These are phyloP conservation scores for Chenopodium suecicum DNA, from an alignment of 148 eudicot genomes.

Conservation along the genomic window DNA sequence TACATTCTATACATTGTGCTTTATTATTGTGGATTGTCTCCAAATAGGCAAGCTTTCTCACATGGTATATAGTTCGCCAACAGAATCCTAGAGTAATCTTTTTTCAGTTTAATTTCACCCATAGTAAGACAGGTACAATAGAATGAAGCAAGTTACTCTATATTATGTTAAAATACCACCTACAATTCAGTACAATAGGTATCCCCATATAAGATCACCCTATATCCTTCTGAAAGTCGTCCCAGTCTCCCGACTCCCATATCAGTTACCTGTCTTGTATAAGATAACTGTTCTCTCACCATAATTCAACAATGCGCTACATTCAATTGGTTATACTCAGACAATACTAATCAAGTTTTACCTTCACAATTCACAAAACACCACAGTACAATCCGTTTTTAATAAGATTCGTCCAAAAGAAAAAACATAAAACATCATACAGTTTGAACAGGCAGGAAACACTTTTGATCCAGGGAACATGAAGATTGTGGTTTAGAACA, in stretches of 20 bases:
- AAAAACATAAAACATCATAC: neutral
- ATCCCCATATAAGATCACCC: neutral
- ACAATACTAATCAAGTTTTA: neutral
- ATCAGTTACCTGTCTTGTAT: no score
- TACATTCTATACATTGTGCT: constrained; percentile 7
- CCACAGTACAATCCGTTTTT: neutral
- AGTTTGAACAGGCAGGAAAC: neutral
- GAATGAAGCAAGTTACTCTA: neutral
- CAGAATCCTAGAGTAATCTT: neutral
- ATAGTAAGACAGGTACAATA: neutral
- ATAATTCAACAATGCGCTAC: neutral
- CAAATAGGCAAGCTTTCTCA: constrained; percentile 1
- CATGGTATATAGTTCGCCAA: neutral
- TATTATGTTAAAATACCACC: neutral
- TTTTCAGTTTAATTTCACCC: neutral
- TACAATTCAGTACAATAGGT: neutral
- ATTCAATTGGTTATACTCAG: neutral
- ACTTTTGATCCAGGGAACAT: neutral
- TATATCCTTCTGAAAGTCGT: neutral
- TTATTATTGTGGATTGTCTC: neutral
- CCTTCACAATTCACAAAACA: neutral
- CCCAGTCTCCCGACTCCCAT: neutral
- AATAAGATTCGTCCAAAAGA: neutral
- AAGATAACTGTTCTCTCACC: neutral
- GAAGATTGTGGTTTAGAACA: neutral